Evolutionary conservation across 108 stramenopile species (phyloP), one percentile per base, ranked within the genome.

Genomic region (Epithemia pelagica): DNA sequence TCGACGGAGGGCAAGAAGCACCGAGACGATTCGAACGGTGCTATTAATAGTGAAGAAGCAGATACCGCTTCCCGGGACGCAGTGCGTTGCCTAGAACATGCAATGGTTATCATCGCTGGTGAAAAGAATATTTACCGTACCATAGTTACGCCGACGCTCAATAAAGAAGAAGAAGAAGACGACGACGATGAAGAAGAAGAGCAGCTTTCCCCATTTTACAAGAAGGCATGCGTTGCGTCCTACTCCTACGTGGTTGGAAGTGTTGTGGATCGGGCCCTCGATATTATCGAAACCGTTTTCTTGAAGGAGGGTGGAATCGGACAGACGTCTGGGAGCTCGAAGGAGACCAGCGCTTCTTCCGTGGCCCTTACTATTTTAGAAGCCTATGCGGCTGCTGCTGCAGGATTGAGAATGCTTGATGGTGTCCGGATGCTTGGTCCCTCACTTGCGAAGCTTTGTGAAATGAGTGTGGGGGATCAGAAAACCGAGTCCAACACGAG

Each of bases 361-460:
- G 18, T 21, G 5, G 21, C 61, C 7, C 64, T 92, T 54, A 77
- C 82, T 20, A 87, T 93, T 23, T 74, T 82, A 0, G 64, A 74
- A 24, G 76, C 86, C 0, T 87, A 84, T 8, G 82, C 88, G 3
- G 88, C 88, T 5, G 91, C 91, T 15, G 87, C 85, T 22, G 88
- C 87, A 30, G 91, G 91, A 52, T 67, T 93, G 60, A 73, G 91
- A 52, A 90, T 93, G 65, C 65, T 93, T 19, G 91, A 93, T 70
- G 91, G 88, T 25, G 91, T 93, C 8, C 79, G 91, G 32, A 93
- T 93, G 88, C 70, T 93, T 22, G 91, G 91, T 5, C 91, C 91
- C 0, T 90, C 91, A n/a, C 57, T 93, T 18, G 85, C 91, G 2
- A 92, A 89, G 65, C 76, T 93, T 0, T 88, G 91, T 61, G 91